phyloP scores from a whole-genome alignment of 202 grass and related monocot genomes.

The Eragrostis tef region DNA sequence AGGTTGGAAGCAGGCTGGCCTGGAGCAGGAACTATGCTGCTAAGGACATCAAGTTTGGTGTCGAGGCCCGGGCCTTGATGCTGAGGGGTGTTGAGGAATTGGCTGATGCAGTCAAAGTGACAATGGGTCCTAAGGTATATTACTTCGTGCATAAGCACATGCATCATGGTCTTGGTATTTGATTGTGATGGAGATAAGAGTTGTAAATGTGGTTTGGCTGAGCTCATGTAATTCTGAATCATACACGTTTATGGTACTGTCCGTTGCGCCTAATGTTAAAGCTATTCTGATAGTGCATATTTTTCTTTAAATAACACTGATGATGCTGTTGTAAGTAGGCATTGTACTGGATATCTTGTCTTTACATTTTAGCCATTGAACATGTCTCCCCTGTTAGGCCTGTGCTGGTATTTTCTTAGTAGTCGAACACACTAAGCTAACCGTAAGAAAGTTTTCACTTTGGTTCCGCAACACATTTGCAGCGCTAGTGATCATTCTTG shows the following conservation, averaged over 20 bases:
- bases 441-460: neutral
- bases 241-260: neutral
- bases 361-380: neutral
- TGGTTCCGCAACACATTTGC: neutral
- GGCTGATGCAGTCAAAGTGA: conserved; percentile 94
- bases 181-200: neutral
- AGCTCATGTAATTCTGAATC: neutral
- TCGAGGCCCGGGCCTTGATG: conserved; percentile 93
- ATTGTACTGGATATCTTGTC: neutral
- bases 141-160: neutral
- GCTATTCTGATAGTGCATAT: neutral
- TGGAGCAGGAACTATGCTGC: conserved; percentile 95
- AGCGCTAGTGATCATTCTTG: neutral
- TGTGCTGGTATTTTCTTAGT: neutral
- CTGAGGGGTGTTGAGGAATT: conserved; percentile 87
- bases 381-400: neutral
- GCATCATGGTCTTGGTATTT: neutral
- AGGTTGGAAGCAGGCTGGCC: conserved; percentile 81
- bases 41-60: conserved; percentile 94
- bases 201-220: neutral
- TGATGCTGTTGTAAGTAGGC: neutral
- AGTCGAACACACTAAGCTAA: neutral
- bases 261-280: neutral
- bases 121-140: conserved; percentile 94
- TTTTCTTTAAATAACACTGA: neutral